These are phyloP conservation scores for Cornus kousa DNA, from an alignment of 148 eudicot genomes.

Conservation along the genomic window DNA sequence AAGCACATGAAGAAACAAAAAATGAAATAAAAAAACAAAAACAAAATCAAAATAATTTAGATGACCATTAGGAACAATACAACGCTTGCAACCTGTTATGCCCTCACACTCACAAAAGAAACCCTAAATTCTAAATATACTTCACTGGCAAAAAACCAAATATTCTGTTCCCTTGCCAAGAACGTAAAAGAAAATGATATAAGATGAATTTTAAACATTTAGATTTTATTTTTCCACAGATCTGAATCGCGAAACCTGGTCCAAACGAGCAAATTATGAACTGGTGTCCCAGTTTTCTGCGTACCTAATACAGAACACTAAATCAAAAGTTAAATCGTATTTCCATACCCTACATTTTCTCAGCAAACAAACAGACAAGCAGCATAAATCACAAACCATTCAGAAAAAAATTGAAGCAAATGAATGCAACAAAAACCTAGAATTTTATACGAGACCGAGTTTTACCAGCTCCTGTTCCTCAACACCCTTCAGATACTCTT, in stretches of 20 bases:
- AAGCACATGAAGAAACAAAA: background rate
- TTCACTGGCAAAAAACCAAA: background rate
- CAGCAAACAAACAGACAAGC: conserved; percentile 2
- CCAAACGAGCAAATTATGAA: background rate
- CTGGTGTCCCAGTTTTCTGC: background rate
- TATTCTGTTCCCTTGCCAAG: background rate
- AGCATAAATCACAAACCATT: too few species aligned
- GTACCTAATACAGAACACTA: background rate
- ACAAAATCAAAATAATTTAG: too few species aligned
- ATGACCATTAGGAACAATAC: background rate
- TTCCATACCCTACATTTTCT: background rate
- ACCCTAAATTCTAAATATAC: background rate
- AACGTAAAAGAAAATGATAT: background rate
- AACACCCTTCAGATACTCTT: conserved; percentile 69
- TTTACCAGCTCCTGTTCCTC: conserved; percentile 86
- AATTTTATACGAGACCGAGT: background rate
- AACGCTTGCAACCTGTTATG: background rate
- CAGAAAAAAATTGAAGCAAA: background rate
- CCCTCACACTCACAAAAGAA: too few species aligned
- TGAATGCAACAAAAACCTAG: too few species aligned
- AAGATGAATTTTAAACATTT: background rate
- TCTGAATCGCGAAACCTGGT: background rate
- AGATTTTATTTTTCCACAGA: background rate
- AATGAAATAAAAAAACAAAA: too few species aligned
- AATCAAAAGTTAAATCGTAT: background rate